Evolutionary conservation across 306 rosid genomes (phyloP), one percentile per base, ranked within the genome.

Genomic region (Gastrolobium villosum): DNA sequence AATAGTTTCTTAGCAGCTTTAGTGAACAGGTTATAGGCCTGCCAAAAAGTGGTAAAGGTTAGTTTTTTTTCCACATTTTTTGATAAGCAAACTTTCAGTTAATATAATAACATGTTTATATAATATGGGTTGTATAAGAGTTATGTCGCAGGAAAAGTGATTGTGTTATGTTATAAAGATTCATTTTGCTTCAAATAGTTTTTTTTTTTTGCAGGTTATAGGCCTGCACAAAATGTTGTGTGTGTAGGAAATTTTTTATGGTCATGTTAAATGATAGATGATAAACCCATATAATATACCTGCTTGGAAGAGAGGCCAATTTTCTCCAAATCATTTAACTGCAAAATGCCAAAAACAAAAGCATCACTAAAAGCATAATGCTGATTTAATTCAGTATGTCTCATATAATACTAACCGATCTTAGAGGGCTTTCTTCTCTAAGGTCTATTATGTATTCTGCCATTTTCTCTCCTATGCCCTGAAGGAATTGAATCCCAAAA

Each of bases 241-340:
- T n/a, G n/a, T n/a, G n/a, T n/a, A n/a, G n/a, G n/a, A n/a, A n/a
- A n/a, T n/a, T n/a, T n/a, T n/a, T n/a, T n/a, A n/a, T n/a, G n/a
- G n/a, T n/a, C n/a, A n/a, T n/a, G n/a, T n/a, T n/a, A n/a, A n/a
- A n/a, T n/a, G n/a, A n/a, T n/a, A n/a, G n/a, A n/a, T n/a, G n/a
- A n/a, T n/a, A n/a, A n/a, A n/a, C n/a, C n/a, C n/a, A 2, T 52
- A 5, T 10, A 60, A 10, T 34, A n/a, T 77, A 94, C 98, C 97
- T 92, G 99, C 88, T 94, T 94, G 66, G 81, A 72, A 43, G 99
- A 92, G 85, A 94, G 95, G 37, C 99, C 99, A 61, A 92, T 86
- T 80, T 92, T 94, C 92, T 90, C 93, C 95, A 94, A 77, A 78
- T 94, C 97, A 62, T 59, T 74, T 67, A 94, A 87, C 99, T 94